Evolutionary conservation across 371 early-diverging fungal genomes (phyloP), one percentile per base, ranked within the genome.

Genomic region (Dinochytrium kinnereticum): DNA sequence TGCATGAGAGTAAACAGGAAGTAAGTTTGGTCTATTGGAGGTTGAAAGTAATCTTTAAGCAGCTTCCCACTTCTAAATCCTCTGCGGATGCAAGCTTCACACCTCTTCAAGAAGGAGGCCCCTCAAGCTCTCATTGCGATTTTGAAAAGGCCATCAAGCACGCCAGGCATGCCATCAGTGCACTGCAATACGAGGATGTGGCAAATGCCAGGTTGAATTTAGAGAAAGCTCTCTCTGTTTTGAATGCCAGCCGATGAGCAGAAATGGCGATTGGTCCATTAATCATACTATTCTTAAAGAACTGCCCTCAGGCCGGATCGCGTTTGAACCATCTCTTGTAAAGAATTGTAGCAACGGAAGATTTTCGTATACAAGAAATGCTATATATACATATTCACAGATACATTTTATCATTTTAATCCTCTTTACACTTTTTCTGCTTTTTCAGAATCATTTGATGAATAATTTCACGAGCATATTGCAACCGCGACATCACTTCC

Each of bases 161-260:
- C 67, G 89, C 96, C 7, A 91, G 93, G 71, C 97, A 92, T 88
- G 98, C 96, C 0, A 93, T 96, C 70, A 96, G 96, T 76, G 95
- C 98, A 0, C 77, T 98, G 28, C 92, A 96, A 67, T 98, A 95
- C 75, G 97, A 97, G 71, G 98, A 98, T 79, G 85, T 97, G 19
- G 78, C 82, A 2, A 92, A 94, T 0, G 97, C 98, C 0, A 85
- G 95, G 13, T 85, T 89, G 0, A 93, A 96, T 74, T 79, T 98
- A 53, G 85, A 92, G 67, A 83, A 88, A 68, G 97, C 98, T 15
- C 78, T 96, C 34, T 44, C 44, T n/a, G n/a, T n/a, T n/a, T n/a
- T n/a, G n/a, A n/a, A n/a, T n/a, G n/a, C n/a, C n/a, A n/a, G n/a
- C n/a, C n/a, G n/a, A n/a, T n/a, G n/a, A n/a, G n/a, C n/a, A n/a